phyloP scores from a whole-genome alignment of 2,329 filamentous ascomycete genomes.

The Ampelomyces quisqualis region DNA sequence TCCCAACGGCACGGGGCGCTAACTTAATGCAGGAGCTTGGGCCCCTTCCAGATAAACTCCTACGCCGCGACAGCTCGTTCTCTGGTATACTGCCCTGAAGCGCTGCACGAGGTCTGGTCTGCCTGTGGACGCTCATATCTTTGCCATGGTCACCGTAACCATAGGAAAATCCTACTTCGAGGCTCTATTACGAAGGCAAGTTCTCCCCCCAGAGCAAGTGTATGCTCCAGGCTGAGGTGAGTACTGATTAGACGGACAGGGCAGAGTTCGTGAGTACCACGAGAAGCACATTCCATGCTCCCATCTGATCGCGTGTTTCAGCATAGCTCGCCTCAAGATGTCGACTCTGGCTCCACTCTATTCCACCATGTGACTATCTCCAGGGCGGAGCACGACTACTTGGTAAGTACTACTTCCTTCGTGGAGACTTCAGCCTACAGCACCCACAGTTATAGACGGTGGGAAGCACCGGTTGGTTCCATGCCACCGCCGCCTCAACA shows the following conservation, averaged over 20 bases:
- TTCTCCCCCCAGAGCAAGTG: slow-evolving; percentile 8
- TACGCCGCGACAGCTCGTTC: slow-evolving; percentile 5
- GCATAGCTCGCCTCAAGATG: slow-evolving; percentile 46
- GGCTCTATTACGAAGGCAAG: slow-evolving; percentile 62
- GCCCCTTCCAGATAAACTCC: slow-evolving; percentile 23
- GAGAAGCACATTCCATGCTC: too few relatives aligned
- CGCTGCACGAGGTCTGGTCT: slow-evolving; percentile 7
- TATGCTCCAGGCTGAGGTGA: slow-evolving; percentile 2
- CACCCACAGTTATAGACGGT: too few relatives aligned
- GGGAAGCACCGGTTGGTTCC: too few relatives aligned
- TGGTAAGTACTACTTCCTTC: slow-evolving; percentile 50
- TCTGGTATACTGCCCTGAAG: slow-evolving; percentile 8
- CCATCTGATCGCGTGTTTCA: slow-evolving; percentile 23
- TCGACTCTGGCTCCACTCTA: slow-evolving; percentile 39
- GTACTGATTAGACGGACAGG: slow-evolving; percentile 40
- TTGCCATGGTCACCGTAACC: slow-evolving; percentile 52
- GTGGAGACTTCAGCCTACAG: too few relatives aligned
- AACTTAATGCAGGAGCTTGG: slow-evolving; percentile 22
- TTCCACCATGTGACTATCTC: slow-evolving; percentile 56
- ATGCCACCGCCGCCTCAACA: too few relatives aligned
- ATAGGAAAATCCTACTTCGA: slow-evolving; percentile 63
- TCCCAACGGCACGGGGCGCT: slow-evolving; percentile 23
- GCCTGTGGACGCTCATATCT: slow-evolving; percentile 12
- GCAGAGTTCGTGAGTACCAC: slow-evolving; percentile 51
- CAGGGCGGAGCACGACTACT: slow-evolving; percentile 61